Evolutionary conservation across 202 grass and related monocot genomes (phyloP), one percentile per base, ranked within the genome.

Genomic region (Dendrocalamus latiflorus): DNA sequence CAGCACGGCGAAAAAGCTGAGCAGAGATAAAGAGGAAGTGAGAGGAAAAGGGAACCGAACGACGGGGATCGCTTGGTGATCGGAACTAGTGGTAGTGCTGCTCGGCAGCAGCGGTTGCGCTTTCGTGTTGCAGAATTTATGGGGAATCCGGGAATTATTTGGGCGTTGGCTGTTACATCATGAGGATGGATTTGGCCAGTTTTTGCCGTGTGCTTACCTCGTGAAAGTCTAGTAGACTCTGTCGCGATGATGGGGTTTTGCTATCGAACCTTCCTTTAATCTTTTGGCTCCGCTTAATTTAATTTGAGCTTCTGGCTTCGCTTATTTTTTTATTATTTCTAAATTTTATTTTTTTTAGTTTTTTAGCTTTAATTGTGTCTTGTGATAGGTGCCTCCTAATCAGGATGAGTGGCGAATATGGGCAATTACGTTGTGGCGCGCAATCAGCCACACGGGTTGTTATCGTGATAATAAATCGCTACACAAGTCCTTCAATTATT

Each of bases 401-500:
- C 45, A 49, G 65, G 72, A 39, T 65, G 55, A 49, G 72, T 6
- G 66, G 49, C 43, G 61, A 25, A 26, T 15, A 58, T 42, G 77
- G 1, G 55, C 64, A 18, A 55, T 3, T 26, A 54, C 14, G 49
- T 0, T 50, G 78, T 86, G 88, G 50, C 79, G 61, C 54, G 51
- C 20, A 34, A 36, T n/a, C 78, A 20, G 67, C 88, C 88, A 79
- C 79, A 86, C 43, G n/a, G n/a, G n/a, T n/a, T n/a, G 59, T 68
- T 78, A 73, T 86, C 73, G 48, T 24, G 48, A 6, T 73, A 83
- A 68, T 86, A 18, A 74, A 78, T 74, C 8, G 6, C 17, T 33
- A 16, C 50, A 26, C 18, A 22, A 36, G 10, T 12, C 24, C 30
- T 11, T 56, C 15, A 12, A 82, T 59, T 30, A 85, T 89, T 25